Evolutionary conservation across 2,329 filamentous ascomycete genomes (phyloP).

Genomic region (Talaromyces piceae): DNA sequence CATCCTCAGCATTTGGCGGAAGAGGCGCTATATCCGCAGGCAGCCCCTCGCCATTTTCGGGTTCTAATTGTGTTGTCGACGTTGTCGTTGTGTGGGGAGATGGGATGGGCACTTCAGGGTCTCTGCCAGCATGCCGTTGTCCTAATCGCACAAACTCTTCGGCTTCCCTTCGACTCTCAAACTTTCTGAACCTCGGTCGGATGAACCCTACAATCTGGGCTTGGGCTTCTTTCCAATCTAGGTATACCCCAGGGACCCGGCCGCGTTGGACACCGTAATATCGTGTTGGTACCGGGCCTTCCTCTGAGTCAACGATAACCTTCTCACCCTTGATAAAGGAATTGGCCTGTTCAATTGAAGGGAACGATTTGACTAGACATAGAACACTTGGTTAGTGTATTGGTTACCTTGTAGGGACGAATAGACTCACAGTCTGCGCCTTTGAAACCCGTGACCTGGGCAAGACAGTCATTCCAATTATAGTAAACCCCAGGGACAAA

Average conservation of each 20-base stretch:
- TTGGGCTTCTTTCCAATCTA: slow-evolving; percentile 61
- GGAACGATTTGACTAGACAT: slow-evolving; percentile 68
- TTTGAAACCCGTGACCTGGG: slow-evolving; percentile 55
- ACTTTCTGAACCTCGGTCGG: slow-evolving; percentile 61
- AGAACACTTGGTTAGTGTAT: neutral
- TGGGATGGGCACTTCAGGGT: slow-evolving; percentile 17
- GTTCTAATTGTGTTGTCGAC: too few relatives aligned
- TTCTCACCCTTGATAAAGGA: slow-evolving; percentile 63
- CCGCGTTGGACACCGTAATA: slow-evolving; percentile 57
- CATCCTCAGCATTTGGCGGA: slow-evolving; percentile 50
- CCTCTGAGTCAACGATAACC: slow-evolving; percentile 13
- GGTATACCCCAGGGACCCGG: slow-evolving; percentile 54
- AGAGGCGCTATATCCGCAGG: slow-evolving; percentile 51
- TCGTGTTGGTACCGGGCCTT: slow-evolving; percentile 34
- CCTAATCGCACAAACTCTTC: slow-evolving; percentile 61
- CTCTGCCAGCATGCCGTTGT: slow-evolving; percentile 12
- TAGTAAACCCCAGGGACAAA: slow-evolving; percentile 56
- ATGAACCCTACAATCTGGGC: slow-evolving; percentile 63
- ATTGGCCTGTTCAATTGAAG: slow-evolving; percentile 65
- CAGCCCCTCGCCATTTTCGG: slow-evolving; percentile 36
- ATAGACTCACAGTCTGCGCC: slow-evolving; percentile 59
- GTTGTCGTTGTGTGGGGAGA: slow-evolving; percentile 35
- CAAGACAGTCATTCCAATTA: slow-evolving; percentile 55
- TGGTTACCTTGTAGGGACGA: neutral
- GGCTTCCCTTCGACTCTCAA: slow-evolving; percentile 62